Conservation (phyloP, 1,139 yeast species). For the Nematodospora anomalae region DNA sequence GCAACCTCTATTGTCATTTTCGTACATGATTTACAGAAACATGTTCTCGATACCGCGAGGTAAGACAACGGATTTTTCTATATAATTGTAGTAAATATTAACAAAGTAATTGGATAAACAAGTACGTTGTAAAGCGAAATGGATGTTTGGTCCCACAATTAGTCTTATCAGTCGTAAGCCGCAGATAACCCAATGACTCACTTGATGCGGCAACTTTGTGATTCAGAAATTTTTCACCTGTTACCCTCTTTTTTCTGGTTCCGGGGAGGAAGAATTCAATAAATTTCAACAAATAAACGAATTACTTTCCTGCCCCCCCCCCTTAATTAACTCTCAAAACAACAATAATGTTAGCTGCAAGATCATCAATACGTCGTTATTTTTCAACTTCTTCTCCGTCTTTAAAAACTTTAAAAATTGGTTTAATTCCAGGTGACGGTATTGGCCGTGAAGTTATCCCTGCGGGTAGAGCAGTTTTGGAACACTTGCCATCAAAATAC, state of each 20-base stretch:
- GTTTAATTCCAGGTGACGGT: conserved; percentile 95
- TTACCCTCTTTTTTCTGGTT: neutral
- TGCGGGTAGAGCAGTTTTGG: conserved; percentile 83
- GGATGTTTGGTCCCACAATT: neutral
- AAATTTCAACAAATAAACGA: no score
- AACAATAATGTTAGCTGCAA: conserved; percentile 27
- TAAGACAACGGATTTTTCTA: no score
- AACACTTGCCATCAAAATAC: conserved; percentile 71
- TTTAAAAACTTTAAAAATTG: conserved; percentile 43
- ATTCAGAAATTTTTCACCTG: neutral
- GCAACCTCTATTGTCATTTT: no score
- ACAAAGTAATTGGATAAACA: no score
- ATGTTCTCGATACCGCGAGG: no score
- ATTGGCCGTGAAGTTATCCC: conserved; percentile 98
- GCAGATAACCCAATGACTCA: conserved; percentile 1
- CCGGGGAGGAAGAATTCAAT: no score
- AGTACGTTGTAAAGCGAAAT: no score
- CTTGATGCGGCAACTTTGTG: conserved; percentile 3
- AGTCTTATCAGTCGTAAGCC: neutral
- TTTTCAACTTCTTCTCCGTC: conserved; percentile 36
- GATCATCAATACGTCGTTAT: conserved; percentile 30
- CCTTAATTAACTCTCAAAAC: no score
- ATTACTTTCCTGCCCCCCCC: no score
- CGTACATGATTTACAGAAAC: no score
- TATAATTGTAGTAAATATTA: no score